Evolutionary conservation across 2,329 filamentous ascomycete species (phyloP).

Genomic region (Colletotrichum kahawae): DNA sequence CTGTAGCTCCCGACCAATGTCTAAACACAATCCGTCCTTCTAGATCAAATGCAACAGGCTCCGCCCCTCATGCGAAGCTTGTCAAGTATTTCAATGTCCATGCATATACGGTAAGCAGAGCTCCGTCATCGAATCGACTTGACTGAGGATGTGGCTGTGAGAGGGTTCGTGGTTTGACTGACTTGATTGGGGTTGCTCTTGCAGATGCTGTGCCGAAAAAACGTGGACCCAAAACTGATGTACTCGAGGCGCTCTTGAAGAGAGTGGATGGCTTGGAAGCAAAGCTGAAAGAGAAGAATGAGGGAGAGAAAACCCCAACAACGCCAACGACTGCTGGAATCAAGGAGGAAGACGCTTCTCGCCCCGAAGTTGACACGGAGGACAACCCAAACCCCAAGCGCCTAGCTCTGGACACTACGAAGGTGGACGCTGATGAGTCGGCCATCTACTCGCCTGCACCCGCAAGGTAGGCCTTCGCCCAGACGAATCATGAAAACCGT

Average conservation of each 20-base stretch:
- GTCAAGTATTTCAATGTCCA: slow-evolving; percentile 85
- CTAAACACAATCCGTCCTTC: slow-evolving; percentile 9
- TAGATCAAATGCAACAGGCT: slow-evolving; percentile 93
- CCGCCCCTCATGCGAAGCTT: slow-evolving; percentile 85
- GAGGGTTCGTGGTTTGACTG: background rate
- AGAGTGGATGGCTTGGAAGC: slow-evolving; percentile 86
- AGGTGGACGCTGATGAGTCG: slow-evolving; percentile 39
- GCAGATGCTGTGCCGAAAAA: slow-evolving; percentile 89
- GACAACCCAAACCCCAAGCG: slow-evolving; percentile 47
- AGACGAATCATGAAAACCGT: background rate
- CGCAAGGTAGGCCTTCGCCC: slow-evolving; percentile 34
- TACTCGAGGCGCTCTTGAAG: slow-evolving; percentile 83
- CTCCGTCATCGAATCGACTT: background rate
- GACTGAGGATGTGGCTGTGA: background rate
- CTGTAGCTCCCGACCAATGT: background rate
- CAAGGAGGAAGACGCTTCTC: slow-evolving; percentile 28
- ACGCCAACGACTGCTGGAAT: slow-evolving; percentile 24
- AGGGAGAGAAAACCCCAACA: slow-evolving; percentile 33
- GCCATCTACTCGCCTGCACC: slow-evolving; percentile 48
- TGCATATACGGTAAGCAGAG: slow-evolving; percentile 79
- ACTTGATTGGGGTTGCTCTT: background rate
- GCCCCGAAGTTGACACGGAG: slow-evolving; percentile 30
- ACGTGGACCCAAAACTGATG: slow-evolving; percentile 87
- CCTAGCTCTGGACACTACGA: slow-evolving; percentile 37
- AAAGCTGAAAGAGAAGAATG: slow-evolving; percentile 73